Base-by-base conservation (phyloP, 352 stramenopile species). In the Phytophthora lateralis region DNA sequence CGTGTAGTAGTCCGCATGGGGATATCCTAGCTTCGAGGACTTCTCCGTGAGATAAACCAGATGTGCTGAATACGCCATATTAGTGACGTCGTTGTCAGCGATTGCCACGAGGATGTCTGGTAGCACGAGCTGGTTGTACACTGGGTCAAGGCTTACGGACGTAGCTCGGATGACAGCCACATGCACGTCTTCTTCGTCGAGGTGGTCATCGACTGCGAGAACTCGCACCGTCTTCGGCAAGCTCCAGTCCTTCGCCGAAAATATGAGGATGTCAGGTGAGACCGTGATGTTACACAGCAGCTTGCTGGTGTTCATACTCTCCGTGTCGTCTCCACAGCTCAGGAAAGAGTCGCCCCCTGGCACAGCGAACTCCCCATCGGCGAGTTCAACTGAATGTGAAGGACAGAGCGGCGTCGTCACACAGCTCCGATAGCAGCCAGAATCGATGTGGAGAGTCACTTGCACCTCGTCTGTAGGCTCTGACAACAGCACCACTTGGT, bases 281-380 rank as follows among this genome's bases (percentile, higher is more conserved):
- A 93, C 55, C 0, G 82, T 91, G 29, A 90, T 70, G 54, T 93
- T 93, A 38, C 85, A 93, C 18, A 93, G 49, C 37, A 76, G 39
- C 0, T 32, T 39, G 26, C 17, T 64, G 0, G 59, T 60, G 15
- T 11, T 60, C 45, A 65, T 68, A 37, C 64, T 61, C 7, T 60
- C 45, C 8, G 55, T 45, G 32, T 56, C 62, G 18, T 62, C 63
- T 32, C 67, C 67, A 53, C 67, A 75, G 20, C 38, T 60, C 18
- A 65, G 49, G 60, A 61, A 72, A 0, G 46, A 60, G 0, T 39
- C 30, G 11, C 55, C 44, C 26, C 37, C 6, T 35, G 59, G 11
- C 32, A 27, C 4, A 9, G 52, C 64, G 35, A 50, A 39, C 17
- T 46, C 42, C 11, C 64, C 64, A 57, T 55, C 27, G 1, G 21